phyloP scores from a whole-genome alignment of 352 stramenopile species.

The Thalassiosira allenii region DNA sequence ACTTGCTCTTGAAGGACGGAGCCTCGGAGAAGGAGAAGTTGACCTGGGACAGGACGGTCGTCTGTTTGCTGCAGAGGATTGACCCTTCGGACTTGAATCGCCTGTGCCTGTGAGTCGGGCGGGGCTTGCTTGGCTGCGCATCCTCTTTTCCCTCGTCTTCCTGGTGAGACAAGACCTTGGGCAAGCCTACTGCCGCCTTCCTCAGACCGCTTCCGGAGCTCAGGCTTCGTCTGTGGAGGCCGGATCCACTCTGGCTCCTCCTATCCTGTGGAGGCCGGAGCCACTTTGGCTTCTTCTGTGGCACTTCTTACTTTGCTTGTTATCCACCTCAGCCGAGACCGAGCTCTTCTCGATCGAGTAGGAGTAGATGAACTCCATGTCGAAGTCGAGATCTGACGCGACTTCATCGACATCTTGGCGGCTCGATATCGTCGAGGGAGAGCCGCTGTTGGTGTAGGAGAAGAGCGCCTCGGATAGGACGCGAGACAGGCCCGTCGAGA shows the following conservation, averaged over 20 bases:
- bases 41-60: background rate
- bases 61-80: background rate
- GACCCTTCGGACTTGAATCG: conserved; percentile 31
- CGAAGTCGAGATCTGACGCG: conserved; percentile 24
- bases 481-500: conserved; percentile 9
- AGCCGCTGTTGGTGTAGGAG: conserved; percentile 40
- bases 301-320: background rate
- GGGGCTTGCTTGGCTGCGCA: background rate
- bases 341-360: conserved; percentile 12
- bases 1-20: no score
- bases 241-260: no score
- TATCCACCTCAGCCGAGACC: conserved; percentile 5
- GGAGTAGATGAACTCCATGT: conserved; percentile 20
- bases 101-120: background rate
- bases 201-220: conserved; percentile 1
- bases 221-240: no score
- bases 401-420: background rate
- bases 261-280: no score
- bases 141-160: background rate
- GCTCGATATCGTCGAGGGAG: conserved; percentile 33
- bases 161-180: background rate
- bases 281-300: no score
- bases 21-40: no score
- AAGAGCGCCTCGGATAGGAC: conserved; percentile 24
- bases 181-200: background rate